Conservation (phyloP, 805 yeast genomes). For the Metschnikowia lunata region DNA sequence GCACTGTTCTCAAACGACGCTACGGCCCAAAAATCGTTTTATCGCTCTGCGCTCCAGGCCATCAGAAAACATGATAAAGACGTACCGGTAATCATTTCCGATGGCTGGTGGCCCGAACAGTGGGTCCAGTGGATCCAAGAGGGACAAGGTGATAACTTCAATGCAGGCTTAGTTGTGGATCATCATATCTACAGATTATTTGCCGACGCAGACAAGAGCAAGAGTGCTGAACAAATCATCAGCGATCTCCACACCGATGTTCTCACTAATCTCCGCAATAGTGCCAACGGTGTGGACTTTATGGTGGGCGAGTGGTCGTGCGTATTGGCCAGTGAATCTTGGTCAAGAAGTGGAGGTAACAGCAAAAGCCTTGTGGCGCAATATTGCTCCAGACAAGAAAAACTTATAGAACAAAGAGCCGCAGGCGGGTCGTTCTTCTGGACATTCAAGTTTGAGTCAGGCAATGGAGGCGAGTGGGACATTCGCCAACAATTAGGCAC, state of each 20-base stretch:
- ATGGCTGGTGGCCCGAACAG: constrained; percentile 87
- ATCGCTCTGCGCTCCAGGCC: constrained; percentile 55
- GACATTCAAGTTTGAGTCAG: constrained; percentile 83
- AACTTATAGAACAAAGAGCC: constrained; percentile 43
- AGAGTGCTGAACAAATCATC: constrained; percentile 61
- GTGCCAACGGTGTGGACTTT: constrained; percentile 53
- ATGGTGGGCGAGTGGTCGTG: constrained; percentile 89
- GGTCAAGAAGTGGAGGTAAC: constrained; percentile 48
- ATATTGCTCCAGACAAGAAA: constrained; percentile 55
- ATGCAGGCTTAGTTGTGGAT: constrained; percentile 68
- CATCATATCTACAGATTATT: constrained; percentile 84
- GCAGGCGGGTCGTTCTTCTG: constrained; percentile 78
- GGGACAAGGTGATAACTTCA: constrained; percentile 21
- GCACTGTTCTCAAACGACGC: constrained; percentile 58
- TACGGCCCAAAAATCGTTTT: constrained; percentile 53
- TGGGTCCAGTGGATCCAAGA: constrained; percentile 65
- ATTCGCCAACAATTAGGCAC: constrained; percentile 67
- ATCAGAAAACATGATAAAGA: constrained; percentile 52
- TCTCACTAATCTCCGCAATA: constrained; percentile 43
- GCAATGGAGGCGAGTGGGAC: constrained; percentile 98
- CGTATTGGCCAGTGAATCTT: constrained; percentile 70
- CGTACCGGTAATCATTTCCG: constrained; percentile 78
- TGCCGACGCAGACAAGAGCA: constrained; percentile 63
- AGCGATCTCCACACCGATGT: constrained; percentile 48
- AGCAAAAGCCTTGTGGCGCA: constrained; percentile 39